A percentile compares a stretch with the other conserved stretches of the same genome.
Conservation (phyloP, 2,329 filamentous ascomycete genomes). For the Keithomyces neogunnii region DNA sequence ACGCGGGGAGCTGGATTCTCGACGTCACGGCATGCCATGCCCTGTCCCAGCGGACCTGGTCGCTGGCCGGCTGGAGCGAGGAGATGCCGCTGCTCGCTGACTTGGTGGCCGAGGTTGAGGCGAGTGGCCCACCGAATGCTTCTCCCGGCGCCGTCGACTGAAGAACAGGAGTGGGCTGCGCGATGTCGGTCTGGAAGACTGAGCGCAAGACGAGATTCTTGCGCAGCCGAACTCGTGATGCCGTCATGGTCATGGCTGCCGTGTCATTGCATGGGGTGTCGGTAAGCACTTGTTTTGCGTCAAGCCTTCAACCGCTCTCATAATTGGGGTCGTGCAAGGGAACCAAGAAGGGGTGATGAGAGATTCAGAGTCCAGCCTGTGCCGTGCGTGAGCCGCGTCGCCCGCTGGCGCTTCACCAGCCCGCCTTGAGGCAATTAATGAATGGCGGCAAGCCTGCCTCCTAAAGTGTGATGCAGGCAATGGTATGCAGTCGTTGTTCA, state of each 20-base stretch:
- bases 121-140: constrained; percentile 35
- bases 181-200: constrained; percentile 44
- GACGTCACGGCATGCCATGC: constrained; percentile 56
- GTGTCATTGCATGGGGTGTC: neutral
- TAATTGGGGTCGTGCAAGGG: too few relatives aligned
- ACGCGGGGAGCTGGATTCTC: constrained; percentile 46
- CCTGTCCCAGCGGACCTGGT: constrained; percentile 51
- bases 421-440: neutral
- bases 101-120: constrained; percentile 11
- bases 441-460: neutral
- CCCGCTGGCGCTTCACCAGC: neutral
- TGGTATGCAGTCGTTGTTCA: neutral
- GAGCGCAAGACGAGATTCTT: constrained; percentile 44
- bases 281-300: too few relatives aligned
- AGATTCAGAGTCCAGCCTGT: too few relatives aligned
- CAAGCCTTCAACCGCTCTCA: too few relatives aligned
- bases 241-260: constrained; percentile 26
- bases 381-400: too few relatives aligned
- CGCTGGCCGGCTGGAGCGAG: constrained; percentile 21
- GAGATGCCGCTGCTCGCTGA: constrained; percentile 5
- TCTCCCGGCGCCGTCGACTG: constrained; percentile 33
- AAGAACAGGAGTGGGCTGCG: constrained; percentile 38
- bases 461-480: neutral
- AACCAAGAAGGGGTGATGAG: too few relatives aligned
- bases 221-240: constrained; percentile 36